These are phyloP conservation scores for Aureoboletus auriporus DNA, from an alignment of 768 basidiomycete species.

Conservation along the genomic window DNA sequence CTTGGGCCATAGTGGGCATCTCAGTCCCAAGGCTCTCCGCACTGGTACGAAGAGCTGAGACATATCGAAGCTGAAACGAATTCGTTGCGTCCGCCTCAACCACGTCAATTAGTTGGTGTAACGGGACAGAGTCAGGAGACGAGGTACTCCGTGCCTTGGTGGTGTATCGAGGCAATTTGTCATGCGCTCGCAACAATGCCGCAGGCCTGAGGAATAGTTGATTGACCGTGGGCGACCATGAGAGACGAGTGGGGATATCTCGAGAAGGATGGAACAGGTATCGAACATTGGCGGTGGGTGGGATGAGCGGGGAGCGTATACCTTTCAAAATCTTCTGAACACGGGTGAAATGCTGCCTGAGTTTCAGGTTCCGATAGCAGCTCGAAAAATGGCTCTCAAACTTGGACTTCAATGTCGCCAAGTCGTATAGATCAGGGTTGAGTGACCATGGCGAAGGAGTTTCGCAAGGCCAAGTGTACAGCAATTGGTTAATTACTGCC, in stretches of 20 bases:
- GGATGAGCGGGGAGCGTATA: neutral
- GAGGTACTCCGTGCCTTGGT: neutral
- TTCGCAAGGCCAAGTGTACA: slow-evolving; percentile 14
- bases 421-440: slow-evolving; percentile 1
- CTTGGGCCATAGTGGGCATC: neutral
- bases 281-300: neutral
- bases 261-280: slow-evolving; percentile 2
- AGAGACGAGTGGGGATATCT: neutral
- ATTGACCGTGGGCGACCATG: neutral
- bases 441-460: neutral
- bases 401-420: neutral
- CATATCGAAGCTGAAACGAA: slow-evolving; percentile 6
- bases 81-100: neutral
- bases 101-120: neutral
- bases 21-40: slow-evolving; percentile 6
- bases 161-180: neutral
- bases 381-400: slow-evolving; percentile 7
- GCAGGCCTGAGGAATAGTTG: neutral
- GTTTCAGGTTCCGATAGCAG: slow-evolving; percentile 12
- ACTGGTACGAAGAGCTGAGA: slow-evolving; percentile 5
- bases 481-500: neutral
- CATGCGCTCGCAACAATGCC: neutral
- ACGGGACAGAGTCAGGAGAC: neutral
- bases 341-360: slow-evolving; percentile 7
- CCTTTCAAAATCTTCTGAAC: slow-evolving; percentile 10